phyloP scores from a whole-genome alignment of 345 rosid species.

The Eucalyptus regnans region DNA sequence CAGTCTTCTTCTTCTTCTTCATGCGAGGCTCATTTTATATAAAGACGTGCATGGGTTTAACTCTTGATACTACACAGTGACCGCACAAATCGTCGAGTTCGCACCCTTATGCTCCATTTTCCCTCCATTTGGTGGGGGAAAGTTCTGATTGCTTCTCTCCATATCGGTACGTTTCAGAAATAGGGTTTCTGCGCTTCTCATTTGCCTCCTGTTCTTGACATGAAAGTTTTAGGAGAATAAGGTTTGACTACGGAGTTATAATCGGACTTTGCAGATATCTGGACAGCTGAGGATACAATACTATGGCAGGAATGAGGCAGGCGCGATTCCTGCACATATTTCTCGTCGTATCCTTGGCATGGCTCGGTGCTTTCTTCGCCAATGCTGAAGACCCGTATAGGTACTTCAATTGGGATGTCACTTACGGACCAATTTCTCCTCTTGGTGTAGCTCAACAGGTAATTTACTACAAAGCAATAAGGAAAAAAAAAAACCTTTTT shows the following conservation, averaged over 20 bases:
- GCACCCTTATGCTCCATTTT: not conserved
- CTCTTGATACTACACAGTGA: not conserved
- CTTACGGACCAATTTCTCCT: constrained; percentile 51
- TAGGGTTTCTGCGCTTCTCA: not conserved
- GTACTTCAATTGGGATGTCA: constrained; percentile 51
- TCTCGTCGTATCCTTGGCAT: constrained; percentile 13
- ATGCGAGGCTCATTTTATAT: not conserved
- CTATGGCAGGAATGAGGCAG: not conserved
- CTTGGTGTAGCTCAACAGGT: constrained; percentile 20
- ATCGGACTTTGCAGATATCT: not conserved
- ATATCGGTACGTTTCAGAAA: not conserved
- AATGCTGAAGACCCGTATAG: constrained; percentile 50
- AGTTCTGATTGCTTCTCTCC: not conserved
- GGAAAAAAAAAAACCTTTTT: too few relatives aligned
- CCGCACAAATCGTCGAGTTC: not conserved
- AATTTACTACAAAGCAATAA: too few relatives aligned
- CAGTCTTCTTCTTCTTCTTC: not conserved
- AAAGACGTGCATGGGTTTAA: not conserved
- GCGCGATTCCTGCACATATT: not conserved
- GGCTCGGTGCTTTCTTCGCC: constrained; percentile 9
- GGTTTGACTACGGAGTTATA: too few relatives aligned
- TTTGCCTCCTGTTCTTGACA: not conserved
- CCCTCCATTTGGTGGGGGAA: not conserved
- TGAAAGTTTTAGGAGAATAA: not conserved
- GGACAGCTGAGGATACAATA: not conserved